Percentiles rank a stretch among this genome's conserved stretches.
phyloP scores from a whole-genome alignment of 1,284 basidiomycete genomes.

The Cryptococcus jaspeensis region DNA sequence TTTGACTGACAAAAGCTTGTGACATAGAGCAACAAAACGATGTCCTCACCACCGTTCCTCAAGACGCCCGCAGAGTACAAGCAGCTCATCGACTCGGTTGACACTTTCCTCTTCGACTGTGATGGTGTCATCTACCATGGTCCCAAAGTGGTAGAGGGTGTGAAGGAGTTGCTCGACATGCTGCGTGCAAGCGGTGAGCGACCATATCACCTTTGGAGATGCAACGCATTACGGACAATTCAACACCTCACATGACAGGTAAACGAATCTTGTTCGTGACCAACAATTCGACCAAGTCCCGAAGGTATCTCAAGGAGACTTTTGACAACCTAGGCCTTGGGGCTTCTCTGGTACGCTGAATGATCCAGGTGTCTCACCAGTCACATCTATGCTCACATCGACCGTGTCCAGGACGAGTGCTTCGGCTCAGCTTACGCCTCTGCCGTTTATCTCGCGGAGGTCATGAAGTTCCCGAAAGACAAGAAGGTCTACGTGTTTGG shows the following conservation, averaged over 20 bases:
- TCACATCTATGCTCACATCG: no score
- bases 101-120: slow-evolving; percentile 94
- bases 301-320: slow-evolving; percentile 81
- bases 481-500: slow-evolving; percentile 97
- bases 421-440: slow-evolving; percentile 93
- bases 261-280: slow-evolving; percentile 94
- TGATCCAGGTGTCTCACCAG: background rate
- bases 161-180: slow-evolving; percentile 67
- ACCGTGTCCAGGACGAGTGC: slow-evolving; percentile 96
- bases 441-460: slow-evolving; percentile 86
- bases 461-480: slow-evolving; percentile 81
- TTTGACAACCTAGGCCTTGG: slow-evolving; percentile 77
- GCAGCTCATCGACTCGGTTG: slow-evolving; percentile 66
- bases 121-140: slow-evolving; percentile 94
- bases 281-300: slow-evolving; percentile 93
- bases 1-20: no score
- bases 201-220: no score
- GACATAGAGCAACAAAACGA: no score
- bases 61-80: slow-evolving; percentile 38
- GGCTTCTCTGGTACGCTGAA: slow-evolving; percentile 11
- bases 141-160: slow-evolving; percentile 74
- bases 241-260: no score
- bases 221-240: no score
- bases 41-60: slow-evolving; percentile 46
- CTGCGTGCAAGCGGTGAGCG: slow-evolving; percentile 55